Evolutionary conservation across 306 rosid species (phyloP), one percentile per base, ranked within the genome.

Genomic region (Arachis hypogaea): DNA sequence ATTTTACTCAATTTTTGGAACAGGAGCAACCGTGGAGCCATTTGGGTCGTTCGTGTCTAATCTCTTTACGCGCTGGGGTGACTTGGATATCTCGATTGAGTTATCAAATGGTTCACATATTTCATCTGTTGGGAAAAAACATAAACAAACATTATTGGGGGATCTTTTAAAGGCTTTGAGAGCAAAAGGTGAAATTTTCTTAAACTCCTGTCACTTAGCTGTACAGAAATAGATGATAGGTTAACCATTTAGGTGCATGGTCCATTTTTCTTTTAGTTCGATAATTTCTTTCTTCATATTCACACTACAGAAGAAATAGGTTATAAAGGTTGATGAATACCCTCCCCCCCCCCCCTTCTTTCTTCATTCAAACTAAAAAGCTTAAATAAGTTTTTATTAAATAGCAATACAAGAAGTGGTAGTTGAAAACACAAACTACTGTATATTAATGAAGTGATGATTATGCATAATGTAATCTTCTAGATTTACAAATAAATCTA

Each of bases 21-120:
- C 90, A 94, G 98, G 98, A 72, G 96, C 99, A 77, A 88, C 83
- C 47, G 88, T 92, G 68, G 97, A 92, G 78, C 95, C 97, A n/a
- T 94, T 85, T 85, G 99, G 99, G 42, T 94, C 97, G 36, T 92
- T 92, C 84, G 93, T 87, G 41, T 91, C 97, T 16, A 81, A 80
- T 78, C 93, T 91, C 62, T 94, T 89, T 78, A 79, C 95, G 0
- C 80, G 85, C 30, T 89, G 93, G 95, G 95, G 92, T 71, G 99
- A 94, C 80, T 82, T 94, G 93, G 99, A 94, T 82, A 73, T 94
- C 80, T 89, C 99, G 7, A 66, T 92, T 36, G 90, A 89, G 44
- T 73, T 94, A 65, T n/a, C 79, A 64, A 85, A 81, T 78, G 90
- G 95, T 80, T 80, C 88, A 46, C 83, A 65, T 66, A 80, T 88